Evolutionary conservation across 1,284 basidiomycete genomes (phyloP), one percentile per base, ranked within the genome.

Genomic region (Naganishia cerealis): DNA sequence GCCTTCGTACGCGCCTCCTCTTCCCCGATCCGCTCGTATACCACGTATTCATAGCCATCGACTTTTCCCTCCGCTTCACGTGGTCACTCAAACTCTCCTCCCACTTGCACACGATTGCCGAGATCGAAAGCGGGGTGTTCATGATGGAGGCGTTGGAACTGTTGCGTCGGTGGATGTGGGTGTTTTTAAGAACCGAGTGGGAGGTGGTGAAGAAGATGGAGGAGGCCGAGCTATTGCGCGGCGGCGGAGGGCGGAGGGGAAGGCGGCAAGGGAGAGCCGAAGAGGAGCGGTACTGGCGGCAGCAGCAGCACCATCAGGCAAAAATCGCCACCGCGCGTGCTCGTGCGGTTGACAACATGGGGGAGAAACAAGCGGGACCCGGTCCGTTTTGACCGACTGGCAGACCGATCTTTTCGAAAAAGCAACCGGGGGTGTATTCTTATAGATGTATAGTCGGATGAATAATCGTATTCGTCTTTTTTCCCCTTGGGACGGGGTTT

Each of bases 161-260:
- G 43, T 75, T 93, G 38, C 84, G 96, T 63, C 81, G 96, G 72
- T 97, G 93, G 90, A 86, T 95, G 80, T 99, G 96, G 96, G 91
- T 96, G 10, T 95, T 97, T 79, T 82, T 99, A 72, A 86, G 96
- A 21, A 87, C 98, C 33, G 96, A 99, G 80, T 97, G 94, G 94
- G 93, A 96, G 81, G 85, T 88, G 13, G 87, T 92, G 63, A 90
- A 86, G 70, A 82, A 82, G 75, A 79, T 79, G 57, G 69, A 67
- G 57, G 67, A 33, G 29, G 29, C 29, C 29, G 29, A 33, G 42
- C n/a, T 15, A 7, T 24, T 24, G 21, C 46, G 46, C 29, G 43
- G 46, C 29, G 43, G 58, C 40, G 29, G 21, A 46, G 40, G 24
- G 33, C 50, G 40, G 38, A 42, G 46, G n/a, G 46, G 21, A n/a